phyloP scores from a whole-genome alignment of 2,329 filamentous ascomycete genomes.

The Diplodia mutila region DNA sequence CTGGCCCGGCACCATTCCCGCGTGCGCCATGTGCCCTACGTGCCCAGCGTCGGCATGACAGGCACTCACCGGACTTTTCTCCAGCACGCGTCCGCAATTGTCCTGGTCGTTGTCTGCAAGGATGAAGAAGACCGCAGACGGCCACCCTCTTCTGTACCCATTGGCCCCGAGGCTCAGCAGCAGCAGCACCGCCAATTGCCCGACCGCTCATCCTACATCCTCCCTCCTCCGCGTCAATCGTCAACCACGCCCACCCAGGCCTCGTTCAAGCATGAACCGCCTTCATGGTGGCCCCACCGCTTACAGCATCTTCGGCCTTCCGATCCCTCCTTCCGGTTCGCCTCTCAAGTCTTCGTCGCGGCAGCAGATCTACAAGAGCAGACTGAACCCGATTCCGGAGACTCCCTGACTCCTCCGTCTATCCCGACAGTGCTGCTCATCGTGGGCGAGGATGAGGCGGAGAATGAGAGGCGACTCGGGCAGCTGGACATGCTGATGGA shows the following conservation, averaged over 20 bases:
- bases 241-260: not conserved
- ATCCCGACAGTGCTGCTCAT: slow-evolving; percentile 14
- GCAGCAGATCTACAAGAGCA: not conserved
- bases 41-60: slow-evolving; percentile 65
- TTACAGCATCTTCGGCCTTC: not conserved
- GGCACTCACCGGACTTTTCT: slow-evolving; percentile 66
- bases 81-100: slow-evolving; percentile 60
- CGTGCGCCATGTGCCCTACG: slow-evolving; percentile 74
- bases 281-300: not conserved
- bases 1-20: slow-evolving; percentile 63
- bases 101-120: slow-evolving; percentile 56
- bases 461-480: not conserved
- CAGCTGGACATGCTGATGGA: not conserved
- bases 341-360: not conserved
- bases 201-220: not conserved
- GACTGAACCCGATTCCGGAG: no score
- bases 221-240: not conserved
- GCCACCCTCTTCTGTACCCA: not conserved
- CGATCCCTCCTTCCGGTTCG: not conserved
- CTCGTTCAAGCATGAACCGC: not conserved
- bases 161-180: not conserved
- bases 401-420: not conserved
- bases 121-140: not conserved
- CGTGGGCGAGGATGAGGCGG: slow-evolving; percentile 12
- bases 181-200: not conserved